phyloP scores from a whole-genome alignment of 2,329 filamentous ascomycete species.

The Fusarium longipes region DNA sequence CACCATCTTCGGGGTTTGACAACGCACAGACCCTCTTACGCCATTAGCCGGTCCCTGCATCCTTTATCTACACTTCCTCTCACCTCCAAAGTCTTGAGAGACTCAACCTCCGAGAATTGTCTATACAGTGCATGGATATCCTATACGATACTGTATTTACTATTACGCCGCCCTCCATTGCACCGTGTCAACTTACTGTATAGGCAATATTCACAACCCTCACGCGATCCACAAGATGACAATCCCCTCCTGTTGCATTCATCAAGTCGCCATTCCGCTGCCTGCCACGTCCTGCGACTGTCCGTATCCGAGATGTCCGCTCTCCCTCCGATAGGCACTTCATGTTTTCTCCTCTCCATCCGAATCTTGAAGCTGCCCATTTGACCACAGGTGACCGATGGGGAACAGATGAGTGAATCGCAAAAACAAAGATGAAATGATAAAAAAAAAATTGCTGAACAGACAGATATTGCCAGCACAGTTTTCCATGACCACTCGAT shows the following conservation, averaged over 20 bases:
- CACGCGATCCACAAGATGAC: constrained; percentile 42
- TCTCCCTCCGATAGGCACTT: constrained; percentile 20
- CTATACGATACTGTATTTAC: constrained; percentile 30
- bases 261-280: constrained; percentile 36
- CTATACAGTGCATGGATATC: constrained; percentile 46
- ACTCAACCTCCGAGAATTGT: constrained; percentile 46
- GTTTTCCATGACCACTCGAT: not conserved
- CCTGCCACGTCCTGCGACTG: constrained; percentile 39
- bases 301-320: constrained; percentile 30
- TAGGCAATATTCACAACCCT: constrained; percentile 44
- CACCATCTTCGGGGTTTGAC: constrained; percentile 17
- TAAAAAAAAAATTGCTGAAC: not conserved
- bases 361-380: not conserved
- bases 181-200: constrained; percentile 41
- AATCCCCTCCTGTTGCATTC: constrained; percentile 44
- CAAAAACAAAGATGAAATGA: constrained; percentile 6
- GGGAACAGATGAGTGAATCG: not conserved
- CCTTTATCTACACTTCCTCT: constrained; percentile 44
- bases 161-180: not conserved
- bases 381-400: constrained; percentile 3
- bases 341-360: constrained; percentile 25
- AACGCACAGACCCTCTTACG: constrained; percentile 35
- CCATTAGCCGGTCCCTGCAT: constrained; percentile 43
- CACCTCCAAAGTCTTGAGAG: constrained; percentile 26
- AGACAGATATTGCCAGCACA: not conserved